Conservation (phyloP, 495 filamentous ascomycete species). For the Corynascus novoguineensis region DNA sequence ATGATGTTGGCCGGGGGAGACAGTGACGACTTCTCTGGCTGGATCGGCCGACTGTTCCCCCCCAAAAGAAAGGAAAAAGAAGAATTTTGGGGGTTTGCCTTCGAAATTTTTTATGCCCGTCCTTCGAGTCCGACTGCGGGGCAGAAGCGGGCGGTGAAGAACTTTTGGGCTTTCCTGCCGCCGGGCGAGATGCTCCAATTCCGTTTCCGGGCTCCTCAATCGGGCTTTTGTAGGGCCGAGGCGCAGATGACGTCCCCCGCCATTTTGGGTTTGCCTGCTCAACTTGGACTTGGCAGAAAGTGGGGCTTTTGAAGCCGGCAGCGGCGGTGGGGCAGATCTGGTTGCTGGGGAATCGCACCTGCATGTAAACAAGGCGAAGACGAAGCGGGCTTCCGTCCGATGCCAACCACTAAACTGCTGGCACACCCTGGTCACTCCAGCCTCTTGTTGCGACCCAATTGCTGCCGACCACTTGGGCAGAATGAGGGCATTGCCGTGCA, state of each 20-base stretch:
- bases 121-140: slow-evolving; percentile 18
- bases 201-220: not conserved
- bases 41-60: slow-evolving; percentile 32
- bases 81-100: slow-evolving; percentile 18
- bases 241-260: not conserved
- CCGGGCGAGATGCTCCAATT: not conserved
- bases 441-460: slow-evolving; percentile 17
- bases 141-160: slow-evolving; percentile 26
- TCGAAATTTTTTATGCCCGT: slow-evolving; percentile 27
- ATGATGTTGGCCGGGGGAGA: slow-evolving; percentile 22
- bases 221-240: slow-evolving; percentile 15
- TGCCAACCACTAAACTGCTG: slow-evolving; percentile 21
- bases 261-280: too few relatives aligned
- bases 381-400: not conserved
- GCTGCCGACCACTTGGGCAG: not conserved
- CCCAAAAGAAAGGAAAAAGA: slow-evolving; percentile 30
- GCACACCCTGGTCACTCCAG: slow-evolving; percentile 13
- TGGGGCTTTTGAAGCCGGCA: not conserved
- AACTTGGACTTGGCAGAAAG: not conserved
- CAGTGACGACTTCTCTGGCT: slow-evolving; percentile 27
- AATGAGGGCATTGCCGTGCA: slow-evolving; percentile 13
- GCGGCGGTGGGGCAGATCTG: not conserved
- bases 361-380: slow-evolving; percentile 21
- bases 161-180: slow-evolving; percentile 2
- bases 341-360: slow-evolving; percentile 14